Base-by-base conservation (phyloP, 1,284 basidiomycete species). In the Gastroboletus turbinatus region DNA sequence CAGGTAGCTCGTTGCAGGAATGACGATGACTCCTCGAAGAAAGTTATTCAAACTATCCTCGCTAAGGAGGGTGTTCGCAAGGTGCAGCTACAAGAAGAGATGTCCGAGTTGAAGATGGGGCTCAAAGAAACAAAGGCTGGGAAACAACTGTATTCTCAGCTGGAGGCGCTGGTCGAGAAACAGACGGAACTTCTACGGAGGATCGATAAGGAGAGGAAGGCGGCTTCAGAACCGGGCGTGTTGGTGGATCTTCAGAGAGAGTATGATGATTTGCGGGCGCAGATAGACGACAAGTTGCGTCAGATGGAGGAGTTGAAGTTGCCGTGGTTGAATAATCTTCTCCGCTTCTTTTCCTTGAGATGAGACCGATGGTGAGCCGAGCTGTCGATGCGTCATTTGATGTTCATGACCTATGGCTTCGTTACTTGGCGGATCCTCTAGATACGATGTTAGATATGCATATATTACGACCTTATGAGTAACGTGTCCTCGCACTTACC, bases 281-380 rank as follows among this genome's bases (percentile, higher is more conserved):
- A 57, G 21, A 47, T 63, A 23, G 58, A 63, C 9, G 32, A 52
- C n/a, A 46, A 9, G 32, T 17, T 61, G 8, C 50, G 35, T n/a
- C 58, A 63, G 23, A 58, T 65, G 63, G 43, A 60, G 10, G 35
- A 49, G 30, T 25, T 65, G n/a, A 63, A 47, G 35, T 14, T 58
- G 25, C 14, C 62, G 1, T 19, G 40, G 49, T 23, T 49, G 5
- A 42, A 19, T 36, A 8, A 16, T 11, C 2, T 61, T 27, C 11
- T 4, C 5, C 60, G 63, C n/a, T 39, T 51, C n/a, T 19, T 59
- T 25, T 2, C 11, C 8, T 25, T 44, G 17, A 50, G 21, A 27
- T 16, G 29, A 39, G 19, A 33, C 2, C 36, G 33, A 46, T 6
- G 29, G 57, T 59, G 44, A 42, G 49, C 19, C 5, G 25, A 9